Evolutionary conservation across 2,329 filamentous ascomycete genomes (phyloP).

Genomic region (Alternaria burnsii): DNA sequence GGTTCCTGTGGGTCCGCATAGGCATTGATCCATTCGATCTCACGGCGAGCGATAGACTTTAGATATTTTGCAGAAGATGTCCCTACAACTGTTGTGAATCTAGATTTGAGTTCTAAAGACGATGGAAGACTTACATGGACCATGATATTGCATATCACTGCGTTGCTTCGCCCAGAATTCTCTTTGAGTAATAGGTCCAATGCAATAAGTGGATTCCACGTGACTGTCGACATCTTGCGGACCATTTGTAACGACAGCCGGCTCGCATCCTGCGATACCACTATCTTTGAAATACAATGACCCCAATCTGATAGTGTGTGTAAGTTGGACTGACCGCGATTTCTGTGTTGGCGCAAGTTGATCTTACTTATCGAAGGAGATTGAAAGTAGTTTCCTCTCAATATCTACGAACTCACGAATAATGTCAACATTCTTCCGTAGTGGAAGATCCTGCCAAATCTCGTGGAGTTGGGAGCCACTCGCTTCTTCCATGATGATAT

Average conservation of each 20-base stretch:
- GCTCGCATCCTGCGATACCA: constrained; percentile 41
- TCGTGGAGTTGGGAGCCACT: constrained; percentile 31
- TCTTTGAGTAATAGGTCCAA: constrained; percentile 34
- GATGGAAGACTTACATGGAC: constrained; percentile 31
- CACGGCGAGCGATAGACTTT: constrained; percentile 42
- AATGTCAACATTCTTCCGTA: constrained; percentile 29
- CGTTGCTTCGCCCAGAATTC: constrained; percentile 38
- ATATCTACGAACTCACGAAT: constrained; percentile 39
- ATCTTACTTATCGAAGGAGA: constrained; percentile 39
- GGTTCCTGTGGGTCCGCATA: constrained; percentile 34
- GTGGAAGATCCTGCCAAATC: constrained; percentile 33
- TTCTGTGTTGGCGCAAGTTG: constrained; percentile 28
- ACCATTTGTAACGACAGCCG: constrained; percentile 29
- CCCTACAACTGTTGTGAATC: constrained; percentile 28
- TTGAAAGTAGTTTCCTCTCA: constrained; percentile 41
- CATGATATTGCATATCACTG: constrained; percentile 32
- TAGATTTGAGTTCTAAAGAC: neutral
- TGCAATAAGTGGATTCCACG: constrained; percentile 29
- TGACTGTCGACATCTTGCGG: constrained; percentile 24
- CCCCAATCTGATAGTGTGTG: constrained; percentile 21
- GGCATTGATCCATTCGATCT: constrained; percentile 46
- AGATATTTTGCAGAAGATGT: constrained; percentile 33
- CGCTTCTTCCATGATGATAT: constrained; percentile 47
- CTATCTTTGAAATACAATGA: constrained; percentile 36
- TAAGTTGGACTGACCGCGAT: constrained; percentile 26